Base-by-base conservation (phyloP, 345 rosid genomes). In the Lepidium sativum region DNA sequence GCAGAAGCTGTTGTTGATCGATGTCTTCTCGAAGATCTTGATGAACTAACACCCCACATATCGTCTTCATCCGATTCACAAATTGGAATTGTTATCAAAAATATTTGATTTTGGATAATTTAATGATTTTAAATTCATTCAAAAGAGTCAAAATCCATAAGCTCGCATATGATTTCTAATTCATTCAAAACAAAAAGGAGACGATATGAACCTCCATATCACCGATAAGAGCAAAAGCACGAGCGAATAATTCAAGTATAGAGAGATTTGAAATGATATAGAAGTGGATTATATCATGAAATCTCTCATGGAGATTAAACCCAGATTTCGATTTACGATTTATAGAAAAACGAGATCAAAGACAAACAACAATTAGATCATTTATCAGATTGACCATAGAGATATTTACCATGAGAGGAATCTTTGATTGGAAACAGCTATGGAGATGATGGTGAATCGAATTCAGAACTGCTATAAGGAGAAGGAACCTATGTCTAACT, bases 261-360 rank as follows among this genome's bases (percentile, higher is more conserved):
- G 21, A 20, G 21, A 20, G 21, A 1, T 20, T 20, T 20, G 21
- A 20, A 20, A 2, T 81, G 14, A 79, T 44, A 79, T 13, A 7
- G 67, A 38, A 47, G 65, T 23, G 11, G 76, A 78, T 76, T 90
- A 72, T 75, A 83, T 78, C 84, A 86, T 15, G 76, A 83, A 78
- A 67, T 76, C 73, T 68, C 55, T 67, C 74, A 87, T 54, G 17
- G 54, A 3, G 81, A 80, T 53, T 84, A 80, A 16, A 58, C 45
- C 45, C 21, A 20, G 1, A 20, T 20, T 20, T 20, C 21, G 21
- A 20, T 20, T 20, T 20, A 20, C 21, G 21, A 20, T 20, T 20
- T 20, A 1, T 20, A 20, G 21, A 20, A 20, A 20, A 20, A 20
- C 21, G 21, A 20, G 2, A 20, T 20, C 21, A 20, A 20, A 20